phyloP scores from a whole-genome alignment of 129 eudicot species.

The Chrysanthemum makinoi region DNA sequence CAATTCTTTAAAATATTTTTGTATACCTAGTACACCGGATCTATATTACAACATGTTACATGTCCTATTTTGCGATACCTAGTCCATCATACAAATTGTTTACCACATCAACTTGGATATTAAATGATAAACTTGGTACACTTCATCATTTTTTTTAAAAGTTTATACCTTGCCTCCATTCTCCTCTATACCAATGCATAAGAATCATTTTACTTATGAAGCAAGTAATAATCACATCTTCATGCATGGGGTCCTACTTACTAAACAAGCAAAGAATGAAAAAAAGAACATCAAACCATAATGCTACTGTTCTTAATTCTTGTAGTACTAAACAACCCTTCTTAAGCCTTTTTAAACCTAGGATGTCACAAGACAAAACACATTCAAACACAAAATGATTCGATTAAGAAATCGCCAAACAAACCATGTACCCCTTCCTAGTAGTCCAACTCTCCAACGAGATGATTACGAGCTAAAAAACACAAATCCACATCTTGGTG shows the following conservation, averaged over 20 bases:
- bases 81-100: too few species aligned
- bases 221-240: constrained; percentile 26
- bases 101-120: too few species aligned
- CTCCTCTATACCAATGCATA: constrained; percentile 10
- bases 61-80: too few species aligned
- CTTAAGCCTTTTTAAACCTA: constrained; percentile 11
- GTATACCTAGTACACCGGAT: too few species aligned
- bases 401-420: constrained; percentile 46
- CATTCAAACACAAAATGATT: constrained; percentile 32
- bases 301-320: constrained; percentile 46
- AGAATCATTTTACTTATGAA: constrained; percentile 37
- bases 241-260: constrained; percentile 30
- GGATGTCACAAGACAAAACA: constrained; percentile 42
- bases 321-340: constrained; percentile 23
- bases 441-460: constrained; percentile 22
- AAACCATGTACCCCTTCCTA: constrained; percentile 19
- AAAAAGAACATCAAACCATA: constrained; percentile 34
- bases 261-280: constrained; percentile 36
- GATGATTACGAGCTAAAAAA: constrained; percentile 68
- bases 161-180: constrained; percentile 32
- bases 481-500: constrained; percentile 55
- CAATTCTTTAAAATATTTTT: too few species aligned
- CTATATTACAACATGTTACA: too few species aligned
- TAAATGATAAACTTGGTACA: not conserved
- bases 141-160: not conserved